A percentile compares a stretch with the other conserved stretches of the same genome.
Evolutionary conservation across 2,329 filamentous ascomycete genomes (phyloP).

Genomic region (Fusarium sp.): DNA sequence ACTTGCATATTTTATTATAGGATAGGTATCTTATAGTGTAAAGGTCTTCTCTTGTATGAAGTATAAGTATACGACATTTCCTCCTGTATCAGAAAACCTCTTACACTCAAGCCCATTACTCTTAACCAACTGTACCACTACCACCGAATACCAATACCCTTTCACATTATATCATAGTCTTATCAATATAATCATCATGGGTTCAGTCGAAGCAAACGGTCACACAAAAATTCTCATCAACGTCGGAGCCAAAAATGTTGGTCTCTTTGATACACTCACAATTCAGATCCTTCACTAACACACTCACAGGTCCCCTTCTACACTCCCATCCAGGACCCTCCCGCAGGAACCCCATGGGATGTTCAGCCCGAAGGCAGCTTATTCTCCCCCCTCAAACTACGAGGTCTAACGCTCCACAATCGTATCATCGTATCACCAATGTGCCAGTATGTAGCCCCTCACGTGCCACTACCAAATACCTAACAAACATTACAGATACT

Average conservation of each 20-base stretch:
- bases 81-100: neutral
- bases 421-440: constrained; percentile 58
- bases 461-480: neutral
- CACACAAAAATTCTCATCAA: constrained; percentile 31
- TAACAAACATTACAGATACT: constrained; percentile 34
- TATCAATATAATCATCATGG: neutral
- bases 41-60: too few relatives aligned
- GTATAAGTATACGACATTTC: constrained; percentile 2
- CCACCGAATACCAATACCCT: neutral
- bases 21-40: too few relatives aligned
- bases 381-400: constrained; percentile 56
- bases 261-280: neutral
- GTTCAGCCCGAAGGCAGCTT: constrained; percentile 42
- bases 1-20: neutral
- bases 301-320: constrained; percentile 34
- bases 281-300: neutral
- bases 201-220: constrained; percentile 1
- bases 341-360: constrained; percentile 39
- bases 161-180: neutral
- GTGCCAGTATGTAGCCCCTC: constrained; percentile 52
- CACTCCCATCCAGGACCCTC: constrained; percentile 39
- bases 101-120: neutral
- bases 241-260: constrained; percentile 29
- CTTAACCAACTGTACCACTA: neutral
- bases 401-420: constrained; percentile 56